These are phyloP conservation scores for Colletotrichum chlorophyti DNA, from an alignment of 2,329 filamentous ascomycete species.

Conservation along the genomic window DNA sequence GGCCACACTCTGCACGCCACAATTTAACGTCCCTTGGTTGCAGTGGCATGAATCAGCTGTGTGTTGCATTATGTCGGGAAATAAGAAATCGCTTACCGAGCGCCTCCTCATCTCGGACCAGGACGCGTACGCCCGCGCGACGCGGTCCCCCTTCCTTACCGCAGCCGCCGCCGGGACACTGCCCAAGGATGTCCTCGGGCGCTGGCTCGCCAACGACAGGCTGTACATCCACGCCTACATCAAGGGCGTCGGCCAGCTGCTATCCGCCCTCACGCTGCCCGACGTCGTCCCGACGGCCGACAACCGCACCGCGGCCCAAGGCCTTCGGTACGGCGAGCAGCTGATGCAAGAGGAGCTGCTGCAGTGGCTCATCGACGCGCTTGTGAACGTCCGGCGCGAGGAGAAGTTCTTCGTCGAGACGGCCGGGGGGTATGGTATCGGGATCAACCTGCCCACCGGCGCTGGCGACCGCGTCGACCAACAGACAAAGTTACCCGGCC, in stretches of 20 bases:
- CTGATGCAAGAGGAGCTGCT: slow-evolving; percentile 50
- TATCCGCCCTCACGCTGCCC: slow-evolving; percentile 66
- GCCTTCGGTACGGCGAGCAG: too few relatives aligned
- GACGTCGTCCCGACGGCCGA: slow-evolving; percentile 32
- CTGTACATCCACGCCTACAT: slow-evolving; percentile 76
- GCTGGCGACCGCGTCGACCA: slow-evolving; percentile 31
- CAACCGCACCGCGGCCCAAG: too few relatives aligned
- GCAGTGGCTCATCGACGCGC: slow-evolving; percentile 67
- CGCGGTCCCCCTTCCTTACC: slow-evolving; percentile 70
- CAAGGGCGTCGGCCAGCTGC: slow-evolving; percentile 68
- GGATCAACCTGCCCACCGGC: slow-evolving; percentile 46
- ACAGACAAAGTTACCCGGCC: slow-evolving; percentile 46
- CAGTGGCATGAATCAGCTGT: too few relatives aligned
- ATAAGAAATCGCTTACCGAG: too few relatives aligned
- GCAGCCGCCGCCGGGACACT: slow-evolving; percentile 69
- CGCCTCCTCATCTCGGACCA: slow-evolving; percentile 60
- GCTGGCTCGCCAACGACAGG: slow-evolving; percentile 76
- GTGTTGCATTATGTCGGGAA: too few relatives aligned
- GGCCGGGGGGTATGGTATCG: slow-evolving; percentile 64
- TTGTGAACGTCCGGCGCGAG: slow-evolving; percentile 72
- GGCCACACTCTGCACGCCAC: neutral
- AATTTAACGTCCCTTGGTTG: too few relatives aligned
- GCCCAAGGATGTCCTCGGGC: slow-evolving; percentile 59
- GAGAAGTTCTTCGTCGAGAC: slow-evolving; percentile 72
- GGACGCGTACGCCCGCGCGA: slow-evolving; percentile 59